Evolutionary conservation across 768 basidiomycete species (phyloP).

Genomic region (Lentinula lateritia): DNA sequence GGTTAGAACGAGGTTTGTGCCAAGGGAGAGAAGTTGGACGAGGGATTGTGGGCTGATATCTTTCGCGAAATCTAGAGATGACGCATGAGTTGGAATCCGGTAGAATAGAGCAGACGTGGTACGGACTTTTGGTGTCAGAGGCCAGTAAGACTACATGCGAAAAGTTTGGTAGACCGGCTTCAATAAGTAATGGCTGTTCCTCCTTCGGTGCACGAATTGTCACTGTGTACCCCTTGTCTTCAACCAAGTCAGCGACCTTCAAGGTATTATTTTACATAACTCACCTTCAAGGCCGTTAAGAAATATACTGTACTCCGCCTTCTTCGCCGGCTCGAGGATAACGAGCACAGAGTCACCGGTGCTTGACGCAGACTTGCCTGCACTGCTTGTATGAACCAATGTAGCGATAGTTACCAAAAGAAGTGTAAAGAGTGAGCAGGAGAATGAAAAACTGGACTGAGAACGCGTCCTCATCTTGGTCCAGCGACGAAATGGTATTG

Average conservation of each 20-base stretch:
- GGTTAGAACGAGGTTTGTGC: conserved; percentile 80
- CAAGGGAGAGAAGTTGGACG: conserved; percentile 58
- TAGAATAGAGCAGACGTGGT: background rate
- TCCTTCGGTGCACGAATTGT: conserved; percentile 85
- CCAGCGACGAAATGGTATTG: background rate
- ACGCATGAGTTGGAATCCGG: conserved; percentile 1
- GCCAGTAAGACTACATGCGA: conserved; percentile 85
- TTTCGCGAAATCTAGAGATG: conserved; percentile 49
- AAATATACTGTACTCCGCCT: conserved; percentile 77
- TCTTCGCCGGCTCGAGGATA: conserved; percentile 68
- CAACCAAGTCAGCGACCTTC: background rate
- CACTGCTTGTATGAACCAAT: background rate
- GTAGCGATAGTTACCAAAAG: background rate
- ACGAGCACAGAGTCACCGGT: conserved; percentile 80
- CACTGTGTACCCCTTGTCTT: conserved; percentile 80
- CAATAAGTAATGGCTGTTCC: conserved; percentile 54
- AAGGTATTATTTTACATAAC: conserved; percentile 8
- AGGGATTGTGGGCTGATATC: conserved; percentile 83
- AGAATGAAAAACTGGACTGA: background rate
- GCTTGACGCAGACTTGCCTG: conserved; percentile 60
- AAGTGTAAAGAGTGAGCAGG: background rate
- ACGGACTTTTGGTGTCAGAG: conserved; percentile 75
- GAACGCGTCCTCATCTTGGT: conserved; percentile 4
- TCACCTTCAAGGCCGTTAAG: conserved; percentile 73
- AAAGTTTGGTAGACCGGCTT: conserved; percentile 71